Base-by-base conservation (phyloP, 1,284 basidiomycete genomes). In the Ganoderma meredithae region DNA sequence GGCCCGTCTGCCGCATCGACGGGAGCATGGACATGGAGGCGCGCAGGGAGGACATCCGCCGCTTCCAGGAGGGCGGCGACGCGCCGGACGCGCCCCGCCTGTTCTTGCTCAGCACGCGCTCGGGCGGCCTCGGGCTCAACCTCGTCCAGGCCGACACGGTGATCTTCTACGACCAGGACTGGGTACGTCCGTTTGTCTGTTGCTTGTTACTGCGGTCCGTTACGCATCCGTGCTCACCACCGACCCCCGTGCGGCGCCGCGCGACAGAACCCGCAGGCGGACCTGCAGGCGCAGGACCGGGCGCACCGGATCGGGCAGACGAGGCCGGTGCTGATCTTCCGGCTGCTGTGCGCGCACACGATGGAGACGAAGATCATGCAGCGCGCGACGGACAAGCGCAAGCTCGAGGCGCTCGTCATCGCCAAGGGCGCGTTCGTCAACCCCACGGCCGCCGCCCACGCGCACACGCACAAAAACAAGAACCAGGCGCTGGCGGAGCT, bases 291-390 rank as follows among this genome's bases (percentile, higher is more conserved):
- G 0, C 95, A 97, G 79, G 97, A 98, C 76, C 89, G 97, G 41
- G 97, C 95, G 0, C 97, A 99, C 79, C 90, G 97, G 8, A 99
- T 99, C 68, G 97, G 97, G 1, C 97, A 98, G 81, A 97, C 90
- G 22, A 91, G 85, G 72, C 94, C 95, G 1, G 94, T 97, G 64
- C 84, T 97, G 59, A 90, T 98, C 66, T 98, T 96, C 83, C 88
- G 96, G 44, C 85, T 98, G 0, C 90, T 98, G 41, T 93, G 89
- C 41, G 90, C 90, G 1, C 93, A 96, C 80, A 98, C 96, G 0
- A 87, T 98, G 71, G 97, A 99, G 83, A 93, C 93, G 56, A 93
- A 90, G 78, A 96, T 98, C 75, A 91, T 98, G 85, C 88, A 96
- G 76, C 89, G 92, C 40, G 97, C 97, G 0, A 88, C 89, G 10